Evolutionary conservation across 1,284 basidiomycete genomes (phyloP).

Genomic region (Malassezia restricta): DNA sequence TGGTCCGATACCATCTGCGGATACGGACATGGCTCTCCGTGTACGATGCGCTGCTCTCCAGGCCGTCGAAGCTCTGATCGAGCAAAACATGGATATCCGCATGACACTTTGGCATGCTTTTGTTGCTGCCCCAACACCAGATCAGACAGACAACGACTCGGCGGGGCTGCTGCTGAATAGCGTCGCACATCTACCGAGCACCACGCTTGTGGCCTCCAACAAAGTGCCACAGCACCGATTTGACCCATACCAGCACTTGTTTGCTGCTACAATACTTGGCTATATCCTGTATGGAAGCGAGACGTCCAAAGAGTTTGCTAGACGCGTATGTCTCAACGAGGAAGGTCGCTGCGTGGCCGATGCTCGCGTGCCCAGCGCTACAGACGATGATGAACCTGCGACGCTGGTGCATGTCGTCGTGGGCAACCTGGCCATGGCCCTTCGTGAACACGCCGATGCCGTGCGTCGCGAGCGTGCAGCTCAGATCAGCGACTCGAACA

Average conservation of each 20-base stretch:
- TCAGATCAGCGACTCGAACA: slow-evolving; percentile 14
- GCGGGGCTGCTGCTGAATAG: slow-evolving; percentile 7
- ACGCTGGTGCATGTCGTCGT: slow-evolving; percentile 52
- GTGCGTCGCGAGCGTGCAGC: slow-evolving; percentile 33
- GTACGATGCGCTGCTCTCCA: slow-evolving; percentile 33
- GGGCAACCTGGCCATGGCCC: slow-evolving; percentile 57
- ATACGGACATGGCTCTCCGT: slow-evolving; percentile 1
- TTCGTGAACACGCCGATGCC: slow-evolving; percentile 49
- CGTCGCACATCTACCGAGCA: slow-evolving; percentile 22
- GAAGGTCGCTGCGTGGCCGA: slow-evolving; percentile 27
- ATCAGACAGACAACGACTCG: slow-evolving; percentile 13
- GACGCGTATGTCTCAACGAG: slow-evolving; percentile 47
- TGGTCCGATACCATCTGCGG: not conserved
- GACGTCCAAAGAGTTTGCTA: slow-evolving; percentile 51
- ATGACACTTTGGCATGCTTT: slow-evolving; percentile 51
- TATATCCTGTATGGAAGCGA: slow-evolving; percentile 52
- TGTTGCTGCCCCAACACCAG: slow-evolving; percentile 29
- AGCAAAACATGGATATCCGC: slow-evolving; percentile 47
- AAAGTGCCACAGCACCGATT: slow-evolving; percentile 31
- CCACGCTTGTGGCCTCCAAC: slow-evolving; percentile 23
- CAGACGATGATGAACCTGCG: slow-evolving; percentile 50
- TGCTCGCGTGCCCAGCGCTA: slow-evolving; percentile 23
- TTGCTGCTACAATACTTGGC: slow-evolving; percentile 45
- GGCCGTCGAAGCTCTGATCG: slow-evolving; percentile 38
- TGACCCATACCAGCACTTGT: slow-evolving; percentile 50